Evolutionary conservation across 176 grass and related monocot genomes (phyloP), one percentile per base, ranked within the genome.

Genomic region (Carex kokanica): DNA sequence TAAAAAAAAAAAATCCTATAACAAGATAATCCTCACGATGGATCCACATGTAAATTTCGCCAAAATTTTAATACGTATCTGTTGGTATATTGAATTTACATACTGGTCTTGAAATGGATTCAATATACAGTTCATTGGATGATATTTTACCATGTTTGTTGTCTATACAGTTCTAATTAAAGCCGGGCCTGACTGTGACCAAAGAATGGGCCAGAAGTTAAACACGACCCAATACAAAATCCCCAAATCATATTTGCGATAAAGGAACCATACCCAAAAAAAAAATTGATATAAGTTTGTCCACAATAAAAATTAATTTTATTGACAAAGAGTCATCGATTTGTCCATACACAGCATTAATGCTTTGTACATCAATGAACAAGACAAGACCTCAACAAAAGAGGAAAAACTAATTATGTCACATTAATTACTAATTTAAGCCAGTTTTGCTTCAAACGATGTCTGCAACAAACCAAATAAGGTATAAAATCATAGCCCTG

Each of bases 401-500:
- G 1, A 43, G 1, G 1, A 63, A n/a, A 60, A 47, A 41, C 8
- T 27, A 40, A 16, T 63, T 20, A 81, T 40, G 58, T 62, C 32
- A 63, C 36, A 34, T 79, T 36, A 63, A 34, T 79, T 36, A 63
- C 14, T 38, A 17, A 40, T 21, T 41, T 81, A 18, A 58, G 40
- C 78, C 18, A 40, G 52, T 17, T 79, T 25, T 68, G 53, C 78
- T 21, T 58, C 8, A 60, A 81, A 64, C 31, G 15, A 51, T 64
- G 4, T 64, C 34, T 6, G 16, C 13, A 63, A 73, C 18, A 53
- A 15, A 64, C 27, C 23, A n/a, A 83, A 75, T 6, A 61, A 10
- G 18, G 17, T 72, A 24, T 31, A 15, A 77, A 31, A 15, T 87
- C 73, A 94, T 7, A 98, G 51, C 16, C 89, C 92, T 0, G 87